Conservation (phyloP, 2,329 filamentous ascomycete genomes). For the Elsinoe perseae region DNA sequence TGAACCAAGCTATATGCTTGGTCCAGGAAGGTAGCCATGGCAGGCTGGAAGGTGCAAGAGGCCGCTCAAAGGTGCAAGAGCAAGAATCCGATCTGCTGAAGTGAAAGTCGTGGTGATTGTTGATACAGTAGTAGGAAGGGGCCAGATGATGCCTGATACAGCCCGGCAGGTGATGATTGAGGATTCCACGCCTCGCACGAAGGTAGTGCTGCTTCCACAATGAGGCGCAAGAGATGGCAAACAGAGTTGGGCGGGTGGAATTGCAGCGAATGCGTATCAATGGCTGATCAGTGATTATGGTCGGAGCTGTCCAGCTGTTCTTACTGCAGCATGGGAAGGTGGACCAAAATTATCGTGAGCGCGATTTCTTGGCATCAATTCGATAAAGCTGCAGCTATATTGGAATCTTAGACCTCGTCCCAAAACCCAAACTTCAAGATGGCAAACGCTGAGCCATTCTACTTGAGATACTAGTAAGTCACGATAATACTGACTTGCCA, state of each 20-base stretch:
- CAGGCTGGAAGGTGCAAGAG: slow-evolving; percentile 32
- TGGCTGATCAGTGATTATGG: slow-evolving; percentile 7
- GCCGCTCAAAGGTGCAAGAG: background rate
- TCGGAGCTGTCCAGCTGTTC: slow-evolving; percentile 16
- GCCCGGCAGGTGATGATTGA: background rate
- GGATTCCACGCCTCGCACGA: too few relatives aligned
- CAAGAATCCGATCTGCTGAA: background rate
- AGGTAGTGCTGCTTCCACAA: background rate
- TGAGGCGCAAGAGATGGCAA: background rate
- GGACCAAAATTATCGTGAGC: slow-evolving; percentile 4
- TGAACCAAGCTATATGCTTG: slow-evolving; percentile 94
- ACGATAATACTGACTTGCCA: slow-evolving; percentile 20
- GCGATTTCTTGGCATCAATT: slow-evolving; percentile 13
- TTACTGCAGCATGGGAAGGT: slow-evolving; percentile 8
- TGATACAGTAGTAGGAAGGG: background rate
- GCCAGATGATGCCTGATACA: slow-evolving; percentile 2
- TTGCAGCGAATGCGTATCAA: background rate
- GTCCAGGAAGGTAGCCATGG: slow-evolving; percentile 91
- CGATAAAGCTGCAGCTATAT: too few relatives aligned
- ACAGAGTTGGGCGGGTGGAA: background rate
- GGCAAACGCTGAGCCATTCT: slow-evolving; percentile 76
- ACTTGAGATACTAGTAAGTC: slow-evolving; percentile 91
- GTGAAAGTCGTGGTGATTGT: slow-evolving; percentile 8
- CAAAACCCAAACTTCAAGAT: slow-evolving; percentile 37
- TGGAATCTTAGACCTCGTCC: too few relatives aligned